phyloP scores from a whole-genome alignment of 306 rosid species.

The Sindora glabra region DNA sequence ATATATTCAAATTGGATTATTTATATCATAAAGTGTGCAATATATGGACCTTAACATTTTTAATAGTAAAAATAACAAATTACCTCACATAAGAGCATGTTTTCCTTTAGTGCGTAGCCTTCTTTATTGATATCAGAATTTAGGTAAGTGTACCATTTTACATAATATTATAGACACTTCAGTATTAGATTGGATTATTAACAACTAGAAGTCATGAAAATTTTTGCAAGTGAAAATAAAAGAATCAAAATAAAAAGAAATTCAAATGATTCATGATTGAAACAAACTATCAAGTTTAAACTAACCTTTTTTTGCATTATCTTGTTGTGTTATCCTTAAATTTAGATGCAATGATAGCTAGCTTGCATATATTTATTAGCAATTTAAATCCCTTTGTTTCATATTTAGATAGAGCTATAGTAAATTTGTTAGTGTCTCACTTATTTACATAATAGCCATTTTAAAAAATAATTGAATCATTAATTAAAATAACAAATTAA shows the following conservation, averaged over 20 bases:
- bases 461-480: too few relatives aligned
- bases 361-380: conserved; percentile 37
- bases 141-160: conserved; percentile 90
- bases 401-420: too few relatives aligned
- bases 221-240: background rate
- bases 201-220: background rate
- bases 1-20: too few relatives aligned
- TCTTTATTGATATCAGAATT: conserved; percentile 91
- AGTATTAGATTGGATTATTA: conserved; percentile 16
- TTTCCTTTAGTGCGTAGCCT: conserved; percentile 89
- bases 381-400: conserved; percentile 9
- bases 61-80: conserved; percentile 5
- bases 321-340: conserved; percentile 84
- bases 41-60: too few relatives aligned
- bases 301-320: conserved; percentile 80
- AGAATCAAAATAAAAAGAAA: background rate
- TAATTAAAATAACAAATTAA: too few relatives aligned
- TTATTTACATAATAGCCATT: too few relatives aligned
- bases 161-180: conserved; percentile 1
- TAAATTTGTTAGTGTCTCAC: too few relatives aligned
- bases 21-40: too few relatives aligned
- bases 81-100: conserved; percentile 82
- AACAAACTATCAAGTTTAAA: background rate
- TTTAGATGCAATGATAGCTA: conserved; percentile 87
- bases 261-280: background rate